phyloP scores from a whole-genome alignment of 2,329 filamentous ascomycete genomes.

The Juglanconis sp. region DNA sequence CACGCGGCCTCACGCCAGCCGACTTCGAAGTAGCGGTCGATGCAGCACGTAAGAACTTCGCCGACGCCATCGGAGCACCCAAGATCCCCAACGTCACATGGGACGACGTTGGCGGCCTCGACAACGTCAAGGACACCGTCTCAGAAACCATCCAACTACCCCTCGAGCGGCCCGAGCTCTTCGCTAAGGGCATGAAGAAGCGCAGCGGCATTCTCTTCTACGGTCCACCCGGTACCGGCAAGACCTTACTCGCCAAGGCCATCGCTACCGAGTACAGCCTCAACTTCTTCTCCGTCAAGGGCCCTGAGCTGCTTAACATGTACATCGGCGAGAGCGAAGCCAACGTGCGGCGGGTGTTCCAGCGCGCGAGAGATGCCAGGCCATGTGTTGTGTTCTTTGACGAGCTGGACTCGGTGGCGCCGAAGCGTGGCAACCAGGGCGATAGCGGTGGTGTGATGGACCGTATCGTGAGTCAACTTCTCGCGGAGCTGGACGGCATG shows the following conservation, averaged over 20 bases:
- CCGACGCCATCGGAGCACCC: constrained; percentile 92
- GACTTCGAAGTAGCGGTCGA: constrained; percentile 95
- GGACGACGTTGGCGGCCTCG: constrained; percentile 91
- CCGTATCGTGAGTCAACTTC: constrained; percentile 88
- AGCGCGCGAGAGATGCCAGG: constrained; percentile 77
- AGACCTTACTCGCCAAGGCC: constrained; percentile 88
- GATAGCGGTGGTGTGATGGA: constrained; percentile 99
- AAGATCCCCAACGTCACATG: constrained; percentile 97
- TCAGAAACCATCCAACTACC: constrained; percentile 95
- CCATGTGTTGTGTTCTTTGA: constrained; percentile 94
- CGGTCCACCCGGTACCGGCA: constrained; percentile 85
- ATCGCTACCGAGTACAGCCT: constrained; percentile 91
- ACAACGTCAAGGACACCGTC: constrained; percentile 94
- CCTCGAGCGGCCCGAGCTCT: constrained; percentile 85
- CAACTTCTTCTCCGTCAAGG: constrained; percentile 93
- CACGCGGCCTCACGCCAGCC: constrained; percentile 71
- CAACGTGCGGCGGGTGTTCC: constrained; percentile 86
- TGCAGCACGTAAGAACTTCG: constrained; percentile 94
- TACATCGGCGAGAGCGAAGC: constrained; percentile 94
- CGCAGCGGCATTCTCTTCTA: constrained; percentile 91
- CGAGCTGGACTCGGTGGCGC: constrained; percentile 88
- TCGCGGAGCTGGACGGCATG: constrained; percentile 97
- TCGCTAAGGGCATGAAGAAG: constrained; percentile 98
- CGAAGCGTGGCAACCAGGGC: constrained; percentile 94
- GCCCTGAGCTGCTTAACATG: constrained; percentile 90